phyloP scores from a whole-genome alignment of 306 rosid species.

The Vigna nakashimae region DNA sequence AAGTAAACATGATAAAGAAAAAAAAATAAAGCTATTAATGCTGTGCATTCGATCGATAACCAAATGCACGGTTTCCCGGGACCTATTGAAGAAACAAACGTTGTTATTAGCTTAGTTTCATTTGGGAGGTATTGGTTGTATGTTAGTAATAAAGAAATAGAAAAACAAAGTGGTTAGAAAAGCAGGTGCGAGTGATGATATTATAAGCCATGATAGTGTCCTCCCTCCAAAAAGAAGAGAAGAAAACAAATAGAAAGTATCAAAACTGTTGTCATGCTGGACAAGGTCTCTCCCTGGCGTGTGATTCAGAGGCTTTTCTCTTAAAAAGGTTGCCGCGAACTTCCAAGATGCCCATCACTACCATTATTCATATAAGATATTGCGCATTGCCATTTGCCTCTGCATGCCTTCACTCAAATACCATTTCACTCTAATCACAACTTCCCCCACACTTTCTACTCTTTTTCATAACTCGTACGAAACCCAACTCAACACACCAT shows the following conservation, averaged over 20 bases:
- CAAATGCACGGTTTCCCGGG: conserved; percentile 37
- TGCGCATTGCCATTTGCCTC: conserved; percentile 7
- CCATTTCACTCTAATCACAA: conserved; percentile 35
- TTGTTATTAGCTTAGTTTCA: conserved; percentile 44
- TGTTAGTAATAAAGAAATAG: conserved; percentile 41
- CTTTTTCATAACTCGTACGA: conserved; percentile 34
- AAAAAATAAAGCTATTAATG: background rate
- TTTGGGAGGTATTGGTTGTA: conserved; percentile 48
- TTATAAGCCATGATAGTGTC: conserved; percentile 44
- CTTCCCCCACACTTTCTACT: background rate
- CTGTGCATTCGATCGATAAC: conserved; percentile 23
- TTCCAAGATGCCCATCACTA: conserved; percentile 48
- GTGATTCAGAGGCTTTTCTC: conserved; percentile 52
- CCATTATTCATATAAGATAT: conserved; percentile 34
- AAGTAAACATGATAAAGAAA: background rate
- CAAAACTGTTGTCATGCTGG: conserved; percentile 47
- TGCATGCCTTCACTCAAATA: conserved; percentile 32
- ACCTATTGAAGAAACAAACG: conserved; percentile 36
- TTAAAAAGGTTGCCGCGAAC: conserved; percentile 37
- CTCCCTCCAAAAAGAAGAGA: conserved; percentile 38
- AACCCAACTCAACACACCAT: background rate
- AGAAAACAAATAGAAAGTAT: conserved; percentile 44
- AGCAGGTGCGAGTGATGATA: conserved; percentile 50
- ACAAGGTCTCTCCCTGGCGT: conserved; percentile 48
- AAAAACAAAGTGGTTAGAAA: conserved; percentile 44